Conservation (phyloP, 768 basidiomycete genomes). For the Cystobasidium ongulense region DNA sequence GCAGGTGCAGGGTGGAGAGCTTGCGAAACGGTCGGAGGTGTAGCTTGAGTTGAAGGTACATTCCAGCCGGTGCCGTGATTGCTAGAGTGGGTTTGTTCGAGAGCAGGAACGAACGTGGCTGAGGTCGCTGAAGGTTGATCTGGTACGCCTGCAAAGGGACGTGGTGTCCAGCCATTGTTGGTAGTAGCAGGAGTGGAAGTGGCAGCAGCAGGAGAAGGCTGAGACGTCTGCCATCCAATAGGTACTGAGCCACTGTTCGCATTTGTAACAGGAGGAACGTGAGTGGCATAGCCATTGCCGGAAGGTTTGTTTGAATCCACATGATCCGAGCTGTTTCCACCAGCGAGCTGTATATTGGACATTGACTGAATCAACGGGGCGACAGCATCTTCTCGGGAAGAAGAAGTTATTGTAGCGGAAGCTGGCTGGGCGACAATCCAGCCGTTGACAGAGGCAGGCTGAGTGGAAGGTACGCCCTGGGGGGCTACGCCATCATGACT, state of each 20-base stretch:
- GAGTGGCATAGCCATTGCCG: no score
- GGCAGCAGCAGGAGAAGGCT: no score
- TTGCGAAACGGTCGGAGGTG: background rate
- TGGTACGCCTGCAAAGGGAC: no score
- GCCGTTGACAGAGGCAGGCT: background rate
- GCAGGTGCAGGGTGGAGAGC: background rate
- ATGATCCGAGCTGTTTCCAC: no score
- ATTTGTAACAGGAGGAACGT: no score
- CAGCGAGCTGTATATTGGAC: background rate
- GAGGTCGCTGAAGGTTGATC: background rate
- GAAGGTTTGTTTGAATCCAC: no score
- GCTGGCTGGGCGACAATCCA: background rate
- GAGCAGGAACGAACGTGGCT: background rate
- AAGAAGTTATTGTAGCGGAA: background rate
- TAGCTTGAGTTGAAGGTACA: background rate
- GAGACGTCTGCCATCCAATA: no score
- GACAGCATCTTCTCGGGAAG: background rate
- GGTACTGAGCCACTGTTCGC: no score
- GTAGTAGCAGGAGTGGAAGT: no score
- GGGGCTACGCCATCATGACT: no score
- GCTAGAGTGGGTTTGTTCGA: background rate
- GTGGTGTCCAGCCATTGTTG: no score
- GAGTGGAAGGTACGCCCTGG: background rate
- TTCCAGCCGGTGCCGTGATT: background rate
- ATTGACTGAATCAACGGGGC: background rate